Percentiles rank a stretch among this genome's conserved stretches.
phyloP scores from a whole-genome alignment of 2,329 filamentous ascomycete species.

The Ampelomyces quisqualis region DNA sequence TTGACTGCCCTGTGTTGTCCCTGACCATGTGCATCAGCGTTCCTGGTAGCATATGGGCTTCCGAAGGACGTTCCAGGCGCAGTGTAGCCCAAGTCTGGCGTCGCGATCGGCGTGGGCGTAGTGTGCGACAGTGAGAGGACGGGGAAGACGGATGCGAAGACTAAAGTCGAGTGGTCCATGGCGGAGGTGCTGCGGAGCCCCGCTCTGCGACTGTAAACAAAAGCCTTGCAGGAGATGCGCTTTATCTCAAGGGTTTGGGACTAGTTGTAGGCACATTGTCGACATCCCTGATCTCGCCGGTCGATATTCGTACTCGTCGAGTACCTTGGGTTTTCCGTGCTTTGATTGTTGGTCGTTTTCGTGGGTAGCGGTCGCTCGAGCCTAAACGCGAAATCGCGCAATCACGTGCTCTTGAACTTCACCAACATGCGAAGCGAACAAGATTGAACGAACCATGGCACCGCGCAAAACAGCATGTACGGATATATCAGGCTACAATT shows the following conservation, averaged over 20 bases:
- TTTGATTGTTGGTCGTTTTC: slow-evolving; percentile 2
- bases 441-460: too few species aligned
- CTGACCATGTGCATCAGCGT: slow-evolving; percentile 39
- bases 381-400: slow-evolving; percentile 12
- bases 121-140: slow-evolving; percentile 44
- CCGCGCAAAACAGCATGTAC: too few species aligned
- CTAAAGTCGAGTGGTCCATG: slow-evolving; percentile 39
- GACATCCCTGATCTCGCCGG: too few species aligned
- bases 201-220: slow-evolving; percentile 15
- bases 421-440: too few species aligned
- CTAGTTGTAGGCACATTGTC: too few species aligned
- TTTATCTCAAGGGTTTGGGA: background rate
- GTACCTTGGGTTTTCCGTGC: background rate
- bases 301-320: too few species aligned
- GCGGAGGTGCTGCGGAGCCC: slow-evolving; percentile 23
- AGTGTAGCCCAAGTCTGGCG: slow-evolving; percentile 46
- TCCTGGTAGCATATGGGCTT: slow-evolving; percentile 30
- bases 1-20: slow-evolving; percentile 38
- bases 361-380: slow-evolving; percentile 11
- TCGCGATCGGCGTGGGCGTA: slow-evolving; percentile 48
- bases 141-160: slow-evolving; percentile 51
- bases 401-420: slow-evolving; percentile 11
- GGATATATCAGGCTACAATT: too few species aligned
- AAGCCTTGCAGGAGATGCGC: background rate
- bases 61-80: slow-evolving; percentile 46